Conservation (phyloP, 2,329 filamentous ascomycete genomes). For the Neonectria magnoliae region DNA sequence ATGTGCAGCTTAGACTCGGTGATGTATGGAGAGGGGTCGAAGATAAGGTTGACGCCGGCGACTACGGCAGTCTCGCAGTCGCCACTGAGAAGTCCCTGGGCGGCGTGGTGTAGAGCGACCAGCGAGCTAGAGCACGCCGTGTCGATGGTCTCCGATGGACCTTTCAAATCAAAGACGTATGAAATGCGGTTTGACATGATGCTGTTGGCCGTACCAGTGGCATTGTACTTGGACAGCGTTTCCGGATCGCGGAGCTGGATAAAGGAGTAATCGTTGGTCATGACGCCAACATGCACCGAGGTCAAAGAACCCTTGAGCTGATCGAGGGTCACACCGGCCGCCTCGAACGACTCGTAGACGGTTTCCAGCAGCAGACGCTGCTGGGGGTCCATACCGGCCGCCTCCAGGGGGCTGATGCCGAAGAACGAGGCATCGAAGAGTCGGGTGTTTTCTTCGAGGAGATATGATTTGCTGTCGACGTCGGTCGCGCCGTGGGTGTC, state of each 20-base stretch:
- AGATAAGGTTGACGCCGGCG: constrained; percentile 49
- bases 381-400: constrained; percentile 53
- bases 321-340: constrained; percentile 47
- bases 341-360: constrained; percentile 54
- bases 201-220: constrained; percentile 41
- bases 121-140: constrained; percentile 52
- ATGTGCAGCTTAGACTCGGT: constrained; percentile 55
- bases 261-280: constrained; percentile 25
- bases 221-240: constrained; percentile 7
- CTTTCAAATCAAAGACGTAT: constrained; percentile 50
- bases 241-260: constrained; percentile 27
- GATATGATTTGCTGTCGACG: constrained; percentile 45
- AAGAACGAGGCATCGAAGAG: constrained; percentile 53
- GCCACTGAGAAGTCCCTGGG: constrained; percentile 42
- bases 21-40: constrained; percentile 28
- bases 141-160: constrained; percentile 46
- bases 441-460: constrained; percentile 41
- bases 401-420: constrained; percentile 50
- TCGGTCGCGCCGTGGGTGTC: constrained; percentile 37
- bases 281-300: constrained; percentile 27
- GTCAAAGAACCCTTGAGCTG: constrained; percentile 28
- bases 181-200: constrained; percentile 51
- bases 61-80: constrained; percentile 49
- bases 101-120: constrained; percentile 38
- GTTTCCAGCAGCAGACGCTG: constrained; percentile 53